Evolutionary conservation across 129 eudicot genomes (phyloP), one percentile per base, ranked within the genome.

Genomic region (Mikania micrantha): DNA sequence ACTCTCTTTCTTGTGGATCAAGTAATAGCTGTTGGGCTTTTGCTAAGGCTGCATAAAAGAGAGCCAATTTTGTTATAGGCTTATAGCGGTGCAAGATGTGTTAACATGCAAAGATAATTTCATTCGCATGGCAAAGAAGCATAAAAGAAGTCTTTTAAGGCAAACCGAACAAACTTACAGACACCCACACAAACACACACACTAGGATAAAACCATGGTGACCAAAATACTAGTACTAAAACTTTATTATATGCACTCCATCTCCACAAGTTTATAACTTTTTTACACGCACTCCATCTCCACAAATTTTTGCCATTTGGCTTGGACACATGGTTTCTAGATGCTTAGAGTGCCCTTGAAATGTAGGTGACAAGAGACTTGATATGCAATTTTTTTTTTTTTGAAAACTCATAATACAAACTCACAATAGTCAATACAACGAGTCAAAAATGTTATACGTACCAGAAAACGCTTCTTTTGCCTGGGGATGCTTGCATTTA

Each of bases 381-480:
- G 9, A 34, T 32, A 67, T 67, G 61, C n/a, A n/a, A n/a, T n/a
- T n/a, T n/a, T n/a, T n/a, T n/a, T n/a, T n/a, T n/a, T n/a, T n/a
- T n/a, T n/a, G n/a, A n/a, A n/a, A n/a, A n/a, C n/a, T n/a, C n/a
- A n/a, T n/a, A n/a, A n/a, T n/a, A n/a, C n/a, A n/a, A n/a, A n/a
- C n/a, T n/a, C n/a, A n/a, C n/a, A n/a, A n/a, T n/a, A n/a, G n/a
- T n/a, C n/a, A n/a, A n/a, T n/a, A n/a, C n/a, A n/a, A 47, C 5
- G 7, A 52, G 39, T 49, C 21, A 41, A 42, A 19, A 10, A 28
- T n/a, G 36, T 21, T 32, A 38, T 65, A 69, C 76, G 60, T 85
- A 94, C 99, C 99, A 70, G 87, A 88, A 76, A 94, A 94, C 9
- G 99, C 99, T 75, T 94, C 99, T 78, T 89, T 89, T 52, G 99